Conservation (phyloP, 2,329 filamentous ascomycete genomes). For the Botrytis cinerea region DNA sequence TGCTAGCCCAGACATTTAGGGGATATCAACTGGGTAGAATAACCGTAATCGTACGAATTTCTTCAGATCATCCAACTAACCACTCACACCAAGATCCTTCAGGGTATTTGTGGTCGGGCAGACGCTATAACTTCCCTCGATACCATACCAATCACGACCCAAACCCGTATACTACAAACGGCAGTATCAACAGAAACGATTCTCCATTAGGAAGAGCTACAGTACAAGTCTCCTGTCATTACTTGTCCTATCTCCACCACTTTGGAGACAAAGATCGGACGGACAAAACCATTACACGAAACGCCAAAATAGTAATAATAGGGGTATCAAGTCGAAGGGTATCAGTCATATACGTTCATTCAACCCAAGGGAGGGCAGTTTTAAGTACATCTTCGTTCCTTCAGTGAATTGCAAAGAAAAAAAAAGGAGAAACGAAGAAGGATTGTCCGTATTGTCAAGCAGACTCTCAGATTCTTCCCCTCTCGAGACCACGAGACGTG, state of each 20-base stretch:
- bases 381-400: neutral
- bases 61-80: neutral
- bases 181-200: neutral
- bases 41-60: neutral
- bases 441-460: neutral
- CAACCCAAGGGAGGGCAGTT: neutral
- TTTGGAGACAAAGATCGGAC: constrained; percentile 35
- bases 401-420: neutral
- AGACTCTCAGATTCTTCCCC: neutral
- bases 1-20: constrained; percentile 14
- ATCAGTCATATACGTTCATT: neutral
- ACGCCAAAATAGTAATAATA: constrained; percentile 16
- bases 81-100: neutral
- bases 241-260: constrained; percentile 24
- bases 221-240: constrained; percentile 21
- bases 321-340: constrained; percentile 10
- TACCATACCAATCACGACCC: neutral
- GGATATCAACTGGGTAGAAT: neutral
- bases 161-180: neutral
- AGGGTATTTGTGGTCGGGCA: constrained; percentile 1
- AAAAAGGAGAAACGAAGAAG: neutral
- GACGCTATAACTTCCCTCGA: neutral
- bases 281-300: constrained; percentile 26
- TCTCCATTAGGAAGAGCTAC: constrained; percentile 26
- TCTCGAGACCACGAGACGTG: neutral